phyloP scores from a whole-genome alignment of 495 filamentous ascomycete species.

The Penicillium malachiteum region DNA sequence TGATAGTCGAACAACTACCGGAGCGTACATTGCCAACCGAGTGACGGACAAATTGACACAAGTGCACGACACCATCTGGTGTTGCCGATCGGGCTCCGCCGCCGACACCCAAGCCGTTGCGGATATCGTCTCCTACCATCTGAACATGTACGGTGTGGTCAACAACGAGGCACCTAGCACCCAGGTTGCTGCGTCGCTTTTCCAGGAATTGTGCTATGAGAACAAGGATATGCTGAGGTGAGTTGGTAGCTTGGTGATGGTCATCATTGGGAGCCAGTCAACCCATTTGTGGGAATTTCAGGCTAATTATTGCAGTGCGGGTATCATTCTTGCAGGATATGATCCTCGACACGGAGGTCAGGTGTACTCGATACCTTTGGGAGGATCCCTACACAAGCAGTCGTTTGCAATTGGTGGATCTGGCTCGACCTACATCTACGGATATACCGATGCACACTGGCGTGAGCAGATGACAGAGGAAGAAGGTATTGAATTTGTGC shows the following conservation, averaged over 20 bases:
- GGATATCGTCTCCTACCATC: slow-evolving; percentile 94
- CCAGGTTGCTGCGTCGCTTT: slow-evolving; percentile 88
- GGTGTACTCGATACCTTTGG: slow-evolving; percentile 94
- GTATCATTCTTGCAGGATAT: slow-evolving; percentile 96
- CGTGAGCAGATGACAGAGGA: slow-evolving; percentile 90
- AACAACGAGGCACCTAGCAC: slow-evolving; percentile 89
- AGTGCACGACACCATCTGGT: slow-evolving; percentile 99
- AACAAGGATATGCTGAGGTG: slow-evolving; percentile 93
- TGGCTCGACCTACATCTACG: slow-evolving; percentile 98
- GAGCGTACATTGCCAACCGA: slow-evolving; percentile 97
- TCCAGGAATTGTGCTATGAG: slow-evolving; percentile 95
- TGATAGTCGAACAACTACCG: slow-evolving; percentile 97
- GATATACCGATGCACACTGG: slow-evolving; percentile 97
- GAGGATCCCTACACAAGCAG: slow-evolving; percentile 97
- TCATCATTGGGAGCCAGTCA: not conserved
- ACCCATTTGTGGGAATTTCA: not conserved
- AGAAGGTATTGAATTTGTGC: slow-evolving; percentile 92
- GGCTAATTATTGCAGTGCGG: slow-evolving; percentile 59
- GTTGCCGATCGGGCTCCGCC: slow-evolving; percentile 94
- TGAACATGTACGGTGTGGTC: slow-evolving; percentile 85
- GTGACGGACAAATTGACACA: slow-evolving; percentile 99
- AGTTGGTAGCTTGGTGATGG: slow-evolving; percentile 6
- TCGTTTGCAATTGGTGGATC: slow-evolving; percentile 94
- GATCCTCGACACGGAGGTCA: slow-evolving; percentile 91
- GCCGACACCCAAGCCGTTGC: slow-evolving; percentile 98